Conservation (phyloP, 176 grass and related monocot genomes). For the Oryza brachyantha region DNA sequence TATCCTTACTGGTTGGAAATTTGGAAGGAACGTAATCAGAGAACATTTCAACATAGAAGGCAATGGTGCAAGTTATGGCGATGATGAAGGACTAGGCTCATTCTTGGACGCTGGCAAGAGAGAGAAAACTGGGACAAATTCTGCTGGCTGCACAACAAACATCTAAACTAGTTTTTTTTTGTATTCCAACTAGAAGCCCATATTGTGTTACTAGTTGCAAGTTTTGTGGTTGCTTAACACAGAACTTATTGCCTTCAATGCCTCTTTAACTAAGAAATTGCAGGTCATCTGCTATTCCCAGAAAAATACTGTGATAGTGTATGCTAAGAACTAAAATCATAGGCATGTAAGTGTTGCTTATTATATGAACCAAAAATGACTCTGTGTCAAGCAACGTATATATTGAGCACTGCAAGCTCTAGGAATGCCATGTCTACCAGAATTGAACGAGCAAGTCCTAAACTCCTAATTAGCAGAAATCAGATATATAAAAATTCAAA, state of each 20-base stretch:
- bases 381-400: background rate
- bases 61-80: background rate
- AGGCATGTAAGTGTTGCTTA: background rate
- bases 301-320: background rate
- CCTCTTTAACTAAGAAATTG: background rate
- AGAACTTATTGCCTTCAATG: background rate
- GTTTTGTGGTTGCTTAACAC: background rate
- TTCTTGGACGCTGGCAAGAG: background rate
- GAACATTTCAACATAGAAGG: background rate
- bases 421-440: background rate
- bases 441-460: background rate
- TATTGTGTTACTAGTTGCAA: too few species aligned
- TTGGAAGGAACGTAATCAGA: background rate
- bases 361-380: background rate
- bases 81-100: background rate
- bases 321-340: background rate
- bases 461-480: constrained; percentile 10
- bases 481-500: constrained; percentile 5
- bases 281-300: background rate
- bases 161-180: too few species aligned
- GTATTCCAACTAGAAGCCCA: too few species aligned
- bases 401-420: background rate
- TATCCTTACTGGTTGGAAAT: background rate
- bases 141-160: background rate
- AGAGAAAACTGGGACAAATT: too few species aligned